Evolutionary conservation across 495 filamentous ascomycete genomes (phyloP).

Genomic region (Tuber calosporum): DNA sequence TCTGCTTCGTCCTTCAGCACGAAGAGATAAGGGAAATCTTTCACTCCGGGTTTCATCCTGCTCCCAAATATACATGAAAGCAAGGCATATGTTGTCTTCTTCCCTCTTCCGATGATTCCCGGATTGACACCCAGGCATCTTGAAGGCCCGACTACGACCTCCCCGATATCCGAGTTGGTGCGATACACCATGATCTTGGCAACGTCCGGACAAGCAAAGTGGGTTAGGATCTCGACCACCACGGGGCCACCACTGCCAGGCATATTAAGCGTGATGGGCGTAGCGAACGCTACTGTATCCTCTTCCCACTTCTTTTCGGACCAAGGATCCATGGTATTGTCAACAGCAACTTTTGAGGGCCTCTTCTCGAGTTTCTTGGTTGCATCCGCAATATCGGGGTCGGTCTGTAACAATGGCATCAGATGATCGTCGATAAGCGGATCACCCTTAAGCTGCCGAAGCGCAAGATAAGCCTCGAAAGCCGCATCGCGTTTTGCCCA

Average conservation of each 20-base stretch:
- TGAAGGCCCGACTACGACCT: constrained; percentile 22
- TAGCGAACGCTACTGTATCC: constrained; percentile 24
- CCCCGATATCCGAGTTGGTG: constrained; percentile 41
- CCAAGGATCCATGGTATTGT: constrained; percentile 61
- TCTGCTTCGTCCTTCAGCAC: constrained; percentile 22
- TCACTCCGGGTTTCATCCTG: constrained; percentile 25
- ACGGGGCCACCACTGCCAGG: constrained; percentile 16
- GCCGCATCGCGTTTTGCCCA: constrained; percentile 75
- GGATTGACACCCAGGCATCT: constrained; percentile 19
- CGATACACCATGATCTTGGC: constrained; percentile 46
- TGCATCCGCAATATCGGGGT: constrained; percentile 37
- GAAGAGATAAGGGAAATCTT: constrained; percentile 40
- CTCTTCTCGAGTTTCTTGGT: constrained; percentile 46
- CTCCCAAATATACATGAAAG: constrained; percentile 27
- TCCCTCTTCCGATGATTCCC: constrained; percentile 28
- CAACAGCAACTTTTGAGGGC: constrained; percentile 49
- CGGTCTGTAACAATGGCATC: constrained; percentile 52
- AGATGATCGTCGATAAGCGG: constrained; percentile 68
- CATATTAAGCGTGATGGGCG: constrained; percentile 24
- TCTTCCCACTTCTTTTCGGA: constrained; percentile 31
- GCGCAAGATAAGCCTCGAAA: constrained; percentile 67
- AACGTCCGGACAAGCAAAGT: constrained; percentile 40
- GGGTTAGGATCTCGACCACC: constrained; percentile 42
- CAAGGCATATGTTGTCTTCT: constrained; percentile 28
- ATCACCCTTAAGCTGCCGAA: constrained; percentile 55